Percentiles rank a stretch among this genome's conserved stretches.
phyloP scores from a whole-genome alignment of 805 yeast genomes.

The Candida glaebosa region DNA sequence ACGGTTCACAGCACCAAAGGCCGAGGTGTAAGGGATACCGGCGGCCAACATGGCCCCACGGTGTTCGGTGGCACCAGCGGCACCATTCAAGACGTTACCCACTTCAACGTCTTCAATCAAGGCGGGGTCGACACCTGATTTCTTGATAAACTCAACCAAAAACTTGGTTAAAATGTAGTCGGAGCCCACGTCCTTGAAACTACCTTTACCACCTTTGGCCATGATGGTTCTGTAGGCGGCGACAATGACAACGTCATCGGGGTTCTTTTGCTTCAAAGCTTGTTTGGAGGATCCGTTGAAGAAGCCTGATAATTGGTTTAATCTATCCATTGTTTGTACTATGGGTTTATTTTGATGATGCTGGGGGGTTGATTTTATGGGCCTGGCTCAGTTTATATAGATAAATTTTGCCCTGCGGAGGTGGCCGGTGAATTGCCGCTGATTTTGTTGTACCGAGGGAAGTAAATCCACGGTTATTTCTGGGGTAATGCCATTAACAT shows the following conservation, averaged over 20 bases:
- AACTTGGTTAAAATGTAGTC: conserved; percentile 74
- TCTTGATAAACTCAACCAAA: conserved; percentile 57
- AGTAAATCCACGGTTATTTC: no score
- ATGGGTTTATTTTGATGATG: no score
- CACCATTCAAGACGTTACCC: conserved; percentile 88
- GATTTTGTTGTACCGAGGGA: no score
- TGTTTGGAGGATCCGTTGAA: conserved; percentile 39
- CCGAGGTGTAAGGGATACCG: conserved; percentile 77
- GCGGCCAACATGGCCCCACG: conserved; percentile 90
- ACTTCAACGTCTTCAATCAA: conserved; percentile 80
- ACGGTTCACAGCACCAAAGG: conserved; percentile 83
- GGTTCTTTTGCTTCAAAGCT: conserved; percentile 51
- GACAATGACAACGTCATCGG: conserved; percentile 88
- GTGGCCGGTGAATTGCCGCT: no score
- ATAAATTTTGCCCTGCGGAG: no score
- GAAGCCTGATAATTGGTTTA: conserved; percentile 44
- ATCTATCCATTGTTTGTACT: conserved; percentile 44
- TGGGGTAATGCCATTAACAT: no score
- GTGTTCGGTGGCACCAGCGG: conserved; percentile 94
- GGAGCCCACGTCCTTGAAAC: conserved; percentile 75
- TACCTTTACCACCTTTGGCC: conserved; percentile 83
- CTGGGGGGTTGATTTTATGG: no score
- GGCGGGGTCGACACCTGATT: conserved; percentile 44
- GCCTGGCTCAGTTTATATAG: no score
- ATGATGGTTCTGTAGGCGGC: conserved; percentile 89